Percentiles rank a stretch among this genome's conserved stretches.
Conservation (phyloP, 2,329 filamentous ascomycete species). For the Penicillium psychrosexuale region DNA sequence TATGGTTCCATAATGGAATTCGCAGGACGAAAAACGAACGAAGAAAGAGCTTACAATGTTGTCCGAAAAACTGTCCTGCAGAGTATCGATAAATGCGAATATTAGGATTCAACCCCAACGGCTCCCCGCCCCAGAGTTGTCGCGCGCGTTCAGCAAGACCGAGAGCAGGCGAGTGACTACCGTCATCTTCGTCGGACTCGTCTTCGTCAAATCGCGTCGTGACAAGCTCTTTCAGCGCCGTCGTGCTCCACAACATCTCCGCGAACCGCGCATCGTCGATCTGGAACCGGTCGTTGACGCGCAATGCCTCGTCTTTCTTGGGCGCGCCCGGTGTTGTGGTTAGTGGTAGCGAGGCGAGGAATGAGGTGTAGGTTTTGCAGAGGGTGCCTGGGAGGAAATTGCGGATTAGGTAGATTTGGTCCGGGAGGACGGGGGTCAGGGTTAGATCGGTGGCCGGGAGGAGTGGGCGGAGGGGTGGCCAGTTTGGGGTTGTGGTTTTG, state of each 20-base stretch:
- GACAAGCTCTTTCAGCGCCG: constrained; percentile 65
- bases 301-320: constrained; percentile 73
- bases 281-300: constrained; percentile 88
- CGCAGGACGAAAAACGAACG: no score
- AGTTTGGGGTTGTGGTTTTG: constrained; percentile 50
- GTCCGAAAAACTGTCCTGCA: constrained; percentile 84
- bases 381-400: constrained; percentile 72
- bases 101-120: constrained; percentile 81
- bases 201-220: constrained; percentile 34
- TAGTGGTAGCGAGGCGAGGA: constrained; percentile 67
- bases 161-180: constrained; percentile 1
- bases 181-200: constrained; percentile 21
- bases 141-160: constrained; percentile 3
- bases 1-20: no score
- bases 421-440: constrained; percentile 55
- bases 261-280: constrained; percentile 74
- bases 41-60: constrained; percentile 67
- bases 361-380: constrained; percentile 72
- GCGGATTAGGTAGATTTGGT: constrained; percentile 70
- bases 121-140: constrained; percentile 71
- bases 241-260: constrained; percentile 70
- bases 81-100: constrained; percentile 86
- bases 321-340: constrained; percentile 75
- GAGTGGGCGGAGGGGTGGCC: constrained; percentile 69
- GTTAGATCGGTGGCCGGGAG: constrained; percentile 63